A percentile compares a stretch with the other conserved stretches of the same genome.
Evolutionary conservation across 192 early-diverging fungal genomes (phyloP).

Genomic region (Bifiguratus adelaidae): DNA sequence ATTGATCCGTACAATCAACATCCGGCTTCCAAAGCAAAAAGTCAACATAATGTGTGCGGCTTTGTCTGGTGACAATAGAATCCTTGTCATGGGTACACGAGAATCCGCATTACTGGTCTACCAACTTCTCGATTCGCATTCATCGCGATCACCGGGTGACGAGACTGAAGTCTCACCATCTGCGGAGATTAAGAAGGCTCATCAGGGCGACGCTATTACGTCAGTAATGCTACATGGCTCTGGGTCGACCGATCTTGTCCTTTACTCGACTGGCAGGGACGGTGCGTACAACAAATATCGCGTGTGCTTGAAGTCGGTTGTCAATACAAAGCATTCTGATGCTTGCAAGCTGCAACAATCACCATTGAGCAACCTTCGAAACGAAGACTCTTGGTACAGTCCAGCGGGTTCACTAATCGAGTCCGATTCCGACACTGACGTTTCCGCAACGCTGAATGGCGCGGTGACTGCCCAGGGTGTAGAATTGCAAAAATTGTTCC

Average conservation of each 20-base stretch:
- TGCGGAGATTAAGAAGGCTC: conserved; percentile 21
- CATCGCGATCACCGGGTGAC: not conserved
- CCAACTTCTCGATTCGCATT: conserved; percentile 4
- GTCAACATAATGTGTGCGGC: conserved; percentile 17
- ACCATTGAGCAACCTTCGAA: no score
- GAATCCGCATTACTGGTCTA: conserved; percentile 27
- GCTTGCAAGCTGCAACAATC: no score
- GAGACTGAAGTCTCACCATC: conserved; percentile 11
- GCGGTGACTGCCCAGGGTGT: no score
- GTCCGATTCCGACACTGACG: no score
- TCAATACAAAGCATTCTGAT: no score
- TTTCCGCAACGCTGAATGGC: no score
- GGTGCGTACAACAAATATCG: conserved; percentile 46
- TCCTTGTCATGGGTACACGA: conserved; percentile 27
- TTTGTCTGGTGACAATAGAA: conserved; percentile 2
- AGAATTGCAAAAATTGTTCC: conserved; percentile 44
- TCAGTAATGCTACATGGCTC: conserved; percentile 17
- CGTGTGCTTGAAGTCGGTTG: no score
- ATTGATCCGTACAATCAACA: no score
- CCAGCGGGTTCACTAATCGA: no score
- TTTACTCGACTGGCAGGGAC: conserved; percentile 56
- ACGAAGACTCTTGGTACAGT: no score
- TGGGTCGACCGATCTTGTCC: no score
- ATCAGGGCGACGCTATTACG: conserved; percentile 38
- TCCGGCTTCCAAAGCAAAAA: conserved; percentile 6